Conservation (phyloP, 2,329 filamentous ascomycete genomes). For the Sporothrix sp. region DNA sequence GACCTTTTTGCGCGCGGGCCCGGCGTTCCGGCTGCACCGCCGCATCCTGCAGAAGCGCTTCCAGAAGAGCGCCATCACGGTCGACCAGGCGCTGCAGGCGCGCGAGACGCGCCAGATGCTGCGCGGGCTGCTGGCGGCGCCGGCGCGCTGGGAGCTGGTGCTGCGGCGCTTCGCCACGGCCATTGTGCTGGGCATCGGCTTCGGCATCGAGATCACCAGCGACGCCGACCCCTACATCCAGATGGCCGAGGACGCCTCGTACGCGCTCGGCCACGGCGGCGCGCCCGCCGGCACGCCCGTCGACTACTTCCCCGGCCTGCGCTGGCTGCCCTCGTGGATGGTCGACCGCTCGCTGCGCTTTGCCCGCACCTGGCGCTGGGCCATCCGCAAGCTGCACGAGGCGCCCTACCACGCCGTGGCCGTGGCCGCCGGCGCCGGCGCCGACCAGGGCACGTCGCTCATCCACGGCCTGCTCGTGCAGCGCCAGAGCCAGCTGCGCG, state of each 20-base stretch:
- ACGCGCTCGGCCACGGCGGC: constrained; percentile 16
- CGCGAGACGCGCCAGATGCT: constrained; percentile 25
- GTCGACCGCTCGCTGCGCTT: constrained; percentile 13
- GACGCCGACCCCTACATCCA: constrained; percentile 33
- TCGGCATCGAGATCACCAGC: constrained; percentile 30
- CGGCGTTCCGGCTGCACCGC: constrained; percentile 32
- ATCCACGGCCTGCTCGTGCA: constrained; percentile 10
- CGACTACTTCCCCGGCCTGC: constrained; percentile 16
- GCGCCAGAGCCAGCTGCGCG: constrained; percentile 15
- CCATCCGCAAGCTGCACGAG: constrained; percentile 22
- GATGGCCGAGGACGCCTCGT: constrained; percentile 23
- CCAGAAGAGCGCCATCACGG: constrained; percentile 29
- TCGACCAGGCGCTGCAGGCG: constrained; percentile 17
- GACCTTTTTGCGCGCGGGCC: constrained; percentile 32
- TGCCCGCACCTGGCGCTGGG: constrained; percentile 11
- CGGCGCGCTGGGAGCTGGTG: constrained; percentile 29
- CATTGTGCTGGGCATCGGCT: constrained; percentile 34
- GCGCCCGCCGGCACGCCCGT: constrained; percentile 15
- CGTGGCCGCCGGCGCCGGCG: neutral
- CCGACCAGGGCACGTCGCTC: neutral
- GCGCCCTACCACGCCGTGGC: constrained; percentile 19
- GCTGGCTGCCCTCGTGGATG: constrained; percentile 15
- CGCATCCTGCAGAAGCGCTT: constrained; percentile 25
- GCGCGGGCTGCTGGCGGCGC: constrained; percentile 24
- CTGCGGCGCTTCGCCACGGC: constrained; percentile 31